A percentile compares a stretch with the other conserved stretches of the same genome.
Conservation (phyloP, 768 basidiomycete genomes). For the Suillus sp. region DNA sequence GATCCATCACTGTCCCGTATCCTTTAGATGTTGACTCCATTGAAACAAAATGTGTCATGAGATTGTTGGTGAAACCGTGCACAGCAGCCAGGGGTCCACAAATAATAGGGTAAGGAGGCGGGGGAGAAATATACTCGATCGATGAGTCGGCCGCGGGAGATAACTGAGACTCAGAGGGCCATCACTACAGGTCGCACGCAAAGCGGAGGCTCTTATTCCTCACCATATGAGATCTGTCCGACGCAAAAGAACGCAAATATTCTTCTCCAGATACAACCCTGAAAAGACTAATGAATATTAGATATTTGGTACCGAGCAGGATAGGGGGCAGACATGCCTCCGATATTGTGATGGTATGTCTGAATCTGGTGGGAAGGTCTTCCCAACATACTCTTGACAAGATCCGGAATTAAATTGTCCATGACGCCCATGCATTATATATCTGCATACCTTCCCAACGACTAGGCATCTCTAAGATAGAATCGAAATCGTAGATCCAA, state of each 20-base stretch:
- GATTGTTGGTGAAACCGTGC: constrained; percentile 47
- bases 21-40: constrained; percentile 41
- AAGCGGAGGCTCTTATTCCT: constrained; percentile 22
- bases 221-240: constrained; percentile 80
- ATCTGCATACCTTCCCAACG: constrained; percentile 45
- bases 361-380: constrained; percentile 44
- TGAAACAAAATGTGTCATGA: constrained; percentile 59
- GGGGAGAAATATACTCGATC: constrained; percentile 42
- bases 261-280: constrained; percentile 55
- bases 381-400: constrained; percentile 45
- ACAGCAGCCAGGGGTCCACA: constrained; percentile 45
- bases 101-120: constrained; percentile 53
- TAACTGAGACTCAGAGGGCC: constrained; percentile 10
- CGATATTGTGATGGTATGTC: constrained; percentile 38
- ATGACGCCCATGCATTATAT: constrained; percentile 2
- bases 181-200: constrained; percentile 14
- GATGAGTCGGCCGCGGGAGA: constrained; percentile 10
- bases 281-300: constrained; percentile 49
- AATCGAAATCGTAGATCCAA: constrained; percentile 78
- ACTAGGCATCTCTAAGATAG: constrained; percentile 52
- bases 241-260: constrained; percentile 65
- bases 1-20: constrained; percentile 46
- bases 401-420: constrained; percentile 22
- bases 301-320: constrained; percentile 14
- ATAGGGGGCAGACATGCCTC: constrained; percentile 35